phyloP scores from a whole-genome alignment of 441 rosid species.

The Pelargonium fulgidum region DNA sequence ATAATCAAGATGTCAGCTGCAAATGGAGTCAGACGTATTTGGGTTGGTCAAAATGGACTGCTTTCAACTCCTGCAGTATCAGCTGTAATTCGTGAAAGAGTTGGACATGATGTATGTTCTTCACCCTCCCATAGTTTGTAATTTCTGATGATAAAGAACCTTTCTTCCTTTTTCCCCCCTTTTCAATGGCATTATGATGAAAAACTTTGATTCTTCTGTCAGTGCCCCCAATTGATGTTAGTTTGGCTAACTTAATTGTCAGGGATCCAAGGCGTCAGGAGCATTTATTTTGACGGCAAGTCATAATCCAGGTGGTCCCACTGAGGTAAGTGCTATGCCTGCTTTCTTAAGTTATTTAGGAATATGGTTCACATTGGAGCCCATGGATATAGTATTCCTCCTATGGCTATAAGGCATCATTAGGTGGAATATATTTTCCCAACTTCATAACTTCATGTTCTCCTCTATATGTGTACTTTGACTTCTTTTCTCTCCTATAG shows the following conservation, averaged over 20 bases:
- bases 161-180: not conserved
- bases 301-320: conserved; percentile 98
- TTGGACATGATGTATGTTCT: conserved; percentile 78
- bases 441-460: not conserved
- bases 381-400: too few relatives aligned
- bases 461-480: not conserved
- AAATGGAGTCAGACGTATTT: conserved; percentile 84
- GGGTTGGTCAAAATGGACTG: conserved; percentile 93
- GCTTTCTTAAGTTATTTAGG: not conserved
- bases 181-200: not conserved
- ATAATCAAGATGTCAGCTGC: conserved; percentile 92
- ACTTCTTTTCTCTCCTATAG: not conserved
- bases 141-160: not conserved
- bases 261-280: conserved; percentile 93
- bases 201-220: not conserved
- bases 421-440: not conserved
- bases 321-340: conserved; percentile 49
- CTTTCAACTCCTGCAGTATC: conserved; percentile 99
- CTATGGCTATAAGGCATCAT: not conserved
- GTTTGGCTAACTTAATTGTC: conserved; percentile 25
- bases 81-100: conserved; percentile 87
- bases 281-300: conserved; percentile 97
- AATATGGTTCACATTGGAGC: not conserved
- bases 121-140: not conserved
- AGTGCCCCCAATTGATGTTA: not conserved